These are phyloP conservation scores for Dactylorhiza incarnata DNA, from an alignment of 106 monocot genomes.

Conservation along the genomic window DNA sequence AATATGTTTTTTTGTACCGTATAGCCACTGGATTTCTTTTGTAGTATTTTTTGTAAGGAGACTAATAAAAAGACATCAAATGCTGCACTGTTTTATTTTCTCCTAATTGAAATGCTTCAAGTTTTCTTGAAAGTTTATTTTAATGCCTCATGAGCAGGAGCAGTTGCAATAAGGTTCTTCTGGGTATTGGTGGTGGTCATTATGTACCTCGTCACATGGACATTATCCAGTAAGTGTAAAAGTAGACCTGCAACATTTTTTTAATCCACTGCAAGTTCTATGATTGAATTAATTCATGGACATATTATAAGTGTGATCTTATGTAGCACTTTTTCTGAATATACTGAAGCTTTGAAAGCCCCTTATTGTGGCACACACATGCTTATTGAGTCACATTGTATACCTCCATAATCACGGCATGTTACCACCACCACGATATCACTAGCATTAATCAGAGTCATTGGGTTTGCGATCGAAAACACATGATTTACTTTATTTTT, in stretches of 20 bases:
- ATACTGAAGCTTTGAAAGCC: neutral
- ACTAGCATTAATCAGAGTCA: neutral
- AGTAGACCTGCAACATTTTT: neutral
- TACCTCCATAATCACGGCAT: neutral
- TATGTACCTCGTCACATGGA: constrained; percentile 97
- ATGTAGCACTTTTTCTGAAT: neutral
- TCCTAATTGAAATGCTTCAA: neutral
- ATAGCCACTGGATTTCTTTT: neutral
- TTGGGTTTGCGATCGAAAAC: neutral
- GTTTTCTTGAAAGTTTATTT: neutral
- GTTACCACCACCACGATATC: neutral
- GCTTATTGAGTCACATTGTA: neutral
- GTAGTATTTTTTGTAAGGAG: neutral
- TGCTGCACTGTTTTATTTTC: neutral
- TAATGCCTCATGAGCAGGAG: constrained; percentile 32
- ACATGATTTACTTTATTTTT: neutral
- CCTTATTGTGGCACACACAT: neutral
- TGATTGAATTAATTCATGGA: neutral
- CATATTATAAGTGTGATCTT: neutral
- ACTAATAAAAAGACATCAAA: neutral
- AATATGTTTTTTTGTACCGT: neutral
- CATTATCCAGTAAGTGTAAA: constrained; percentile 53
- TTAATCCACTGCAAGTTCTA: too few relatives aligned
- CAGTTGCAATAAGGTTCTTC: constrained; percentile 63
- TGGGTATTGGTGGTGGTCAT: constrained; percentile 95